Evolutionary conservation across 805 yeast species (phyloP).

Genomic region (Torulaspora maleeae): DNA sequence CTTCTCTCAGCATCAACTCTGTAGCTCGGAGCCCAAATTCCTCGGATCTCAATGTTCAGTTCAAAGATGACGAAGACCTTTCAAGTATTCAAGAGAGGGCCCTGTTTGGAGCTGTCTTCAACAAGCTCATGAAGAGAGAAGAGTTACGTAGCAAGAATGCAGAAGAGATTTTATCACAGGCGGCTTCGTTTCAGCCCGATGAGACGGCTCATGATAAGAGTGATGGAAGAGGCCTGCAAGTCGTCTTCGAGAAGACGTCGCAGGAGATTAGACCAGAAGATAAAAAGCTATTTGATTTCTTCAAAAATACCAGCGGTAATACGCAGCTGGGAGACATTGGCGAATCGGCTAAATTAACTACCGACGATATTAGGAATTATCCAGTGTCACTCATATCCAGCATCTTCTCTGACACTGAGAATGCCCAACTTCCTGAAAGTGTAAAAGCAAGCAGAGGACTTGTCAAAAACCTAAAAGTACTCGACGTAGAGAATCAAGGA

Average conservation of each 20-base stretch:
- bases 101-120: constrained; percentile 27
- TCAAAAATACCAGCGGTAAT: constrained; percentile 13
- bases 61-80: constrained; percentile 18
- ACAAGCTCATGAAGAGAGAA: constrained; percentile 25
- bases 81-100: constrained; percentile 27
- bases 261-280: constrained; percentile 14
- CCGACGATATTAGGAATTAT: constrained; percentile 26
- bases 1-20: background rate
- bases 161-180: constrained; percentile 9
- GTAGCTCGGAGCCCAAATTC: background rate
- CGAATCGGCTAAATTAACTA: constrained; percentile 20
- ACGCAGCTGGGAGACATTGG: constrained; percentile 9
- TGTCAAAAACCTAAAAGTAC: background rate
- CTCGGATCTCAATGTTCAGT: constrained; percentile 10
- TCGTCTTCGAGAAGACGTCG: constrained; percentile 20
- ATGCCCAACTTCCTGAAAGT: constrained; percentile 2
- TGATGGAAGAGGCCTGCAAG: constrained; percentile 16
- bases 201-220: background rate
- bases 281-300: constrained; percentile 17
- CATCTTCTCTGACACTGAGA: constrained; percentile 11
- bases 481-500: background rate
- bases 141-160: constrained; percentile 15
- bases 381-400: constrained; percentile 24
- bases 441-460: constrained; percentile 3
- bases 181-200: constrained; percentile 2